Conservation (phyloP, 2,329 filamentous ascomycete species). For the Aspergillus pseudoglaucus region DNA sequence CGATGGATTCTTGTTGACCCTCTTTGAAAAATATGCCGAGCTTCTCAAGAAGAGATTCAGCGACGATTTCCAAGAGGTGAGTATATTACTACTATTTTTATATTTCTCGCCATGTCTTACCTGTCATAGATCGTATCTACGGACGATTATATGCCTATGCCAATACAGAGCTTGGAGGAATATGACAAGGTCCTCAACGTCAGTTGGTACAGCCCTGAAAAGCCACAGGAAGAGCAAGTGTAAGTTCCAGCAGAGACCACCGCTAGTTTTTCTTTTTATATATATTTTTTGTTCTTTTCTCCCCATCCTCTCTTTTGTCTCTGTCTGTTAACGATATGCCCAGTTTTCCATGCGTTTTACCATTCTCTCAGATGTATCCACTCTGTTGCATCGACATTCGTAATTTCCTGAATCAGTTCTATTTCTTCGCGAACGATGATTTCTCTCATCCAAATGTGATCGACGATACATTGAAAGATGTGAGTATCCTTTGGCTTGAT, state of each 20-base stretch:
- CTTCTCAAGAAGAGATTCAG: slow-evolving; percentile 86
- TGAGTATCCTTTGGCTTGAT: slow-evolving; percentile 26
- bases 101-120: slow-evolving; percentile 6
- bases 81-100: slow-evolving; percentile 1
- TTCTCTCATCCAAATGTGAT: slow-evolving; percentile 87
- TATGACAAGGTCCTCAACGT: slow-evolving; percentile 95
- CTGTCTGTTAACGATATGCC: not conserved
- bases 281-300: no score
- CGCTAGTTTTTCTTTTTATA: no score
- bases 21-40: slow-evolving; percentile 93
- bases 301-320: not conserved
- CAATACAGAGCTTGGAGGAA: slow-evolving; percentile 80
- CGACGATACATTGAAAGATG: slow-evolving; percentile 79
- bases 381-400: slow-evolving; percentile 96
- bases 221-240: slow-evolving; percentile 65
- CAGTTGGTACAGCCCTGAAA: slow-evolving; percentile 90
- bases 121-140: slow-evolving; percentile 60
- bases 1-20: slow-evolving; percentile 74
- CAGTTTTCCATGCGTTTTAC: slow-evolving; percentile 89
- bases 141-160: slow-evolving; percentile 99
- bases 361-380: slow-evolving; percentile 98
- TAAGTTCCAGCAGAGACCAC: slow-evolving; percentile 38
- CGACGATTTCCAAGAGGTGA: slow-evolving; percentile 86
- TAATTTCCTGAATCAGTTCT: slow-evolving; percentile 97
- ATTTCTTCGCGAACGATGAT: slow-evolving; percentile 94